Evolutionary conservation across 345 rosid genomes (phyloP), one percentile per base, ranked within the genome.

Genomic region (Gossypium ekmanianum): DNA sequence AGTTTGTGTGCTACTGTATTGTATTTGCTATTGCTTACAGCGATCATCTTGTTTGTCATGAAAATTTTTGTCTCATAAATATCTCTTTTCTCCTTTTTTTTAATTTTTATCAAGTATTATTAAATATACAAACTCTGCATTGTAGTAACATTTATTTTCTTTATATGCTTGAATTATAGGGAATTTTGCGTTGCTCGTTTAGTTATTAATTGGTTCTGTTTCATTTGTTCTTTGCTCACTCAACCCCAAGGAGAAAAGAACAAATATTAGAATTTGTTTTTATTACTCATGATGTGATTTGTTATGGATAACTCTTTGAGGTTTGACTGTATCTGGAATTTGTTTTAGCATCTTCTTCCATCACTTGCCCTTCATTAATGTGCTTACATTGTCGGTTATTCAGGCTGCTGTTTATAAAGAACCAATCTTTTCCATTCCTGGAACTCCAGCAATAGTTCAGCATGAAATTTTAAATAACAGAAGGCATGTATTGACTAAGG

Each of bases 401-500:
- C 75, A 20, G 98, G 84, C 85, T 76, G 94, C 99, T 81, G 90
- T 88, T 41, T 88, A 83, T 73, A 92, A 87, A 87, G 97, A 87
- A 78, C 95, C 99, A 20, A 87, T 85, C 47, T 81, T 89, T 67
- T 79, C 81, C 71, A 83, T 96, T 81, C 84, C 93, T 75, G 99
- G 99, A 81, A 90, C 84, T 77, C 93, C 97, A 39, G 94, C 94
- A 61, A 89, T 93, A 47, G 94, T 90, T 76, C 93, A 96, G 80
- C 97, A 96, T 90, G 98, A 90, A 84, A 88, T 96, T 82, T 84
- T 96, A 84, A 96, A 93, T 79, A 89, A 96, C 69, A 87, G 91
- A 91, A 90, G 97, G 84, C 98, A 93, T 85, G 92, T 96, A 69
- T 85, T 96, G 85, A 92, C 98, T 3, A 93, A 93, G 98, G 98